Evolutionary conservation across 139 green algal species (phyloP).

Genomic region (Trebouxia sp.): DNA sequence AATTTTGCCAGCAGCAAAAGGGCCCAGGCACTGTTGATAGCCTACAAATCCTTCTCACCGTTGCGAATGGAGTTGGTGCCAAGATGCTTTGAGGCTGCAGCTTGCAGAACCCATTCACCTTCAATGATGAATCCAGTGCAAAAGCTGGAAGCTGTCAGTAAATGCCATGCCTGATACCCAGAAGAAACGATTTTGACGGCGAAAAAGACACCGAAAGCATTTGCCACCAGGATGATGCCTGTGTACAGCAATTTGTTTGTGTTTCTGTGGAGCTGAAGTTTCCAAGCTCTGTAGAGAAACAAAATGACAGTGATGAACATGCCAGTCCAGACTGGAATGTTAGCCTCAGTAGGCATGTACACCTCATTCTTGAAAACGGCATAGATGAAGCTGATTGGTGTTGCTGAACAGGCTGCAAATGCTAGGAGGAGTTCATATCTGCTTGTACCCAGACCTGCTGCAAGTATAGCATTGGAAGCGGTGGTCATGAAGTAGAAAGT

Average conservation of each 20-base stretch:
- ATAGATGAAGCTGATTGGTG: neutral
- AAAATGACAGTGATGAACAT: neutral
- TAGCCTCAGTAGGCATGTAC: neutral
- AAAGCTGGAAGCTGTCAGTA: neutral
- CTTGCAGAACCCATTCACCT: neutral
- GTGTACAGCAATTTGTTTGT: neutral
- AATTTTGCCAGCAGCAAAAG: too few species aligned
- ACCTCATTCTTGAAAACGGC: neutral
- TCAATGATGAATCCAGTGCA: neutral
- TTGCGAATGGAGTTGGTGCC: too few species aligned
- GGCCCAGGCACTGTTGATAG: too few species aligned
- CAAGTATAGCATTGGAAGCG: neutral
- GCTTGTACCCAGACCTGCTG: neutral
- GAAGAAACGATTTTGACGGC: neutral
- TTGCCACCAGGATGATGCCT: neutral
- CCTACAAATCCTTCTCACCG: too few species aligned
- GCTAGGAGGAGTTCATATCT: neutral
- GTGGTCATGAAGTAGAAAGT: neutral
- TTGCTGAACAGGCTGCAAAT: neutral
- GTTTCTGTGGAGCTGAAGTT: neutral
- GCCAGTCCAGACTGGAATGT: neutral
- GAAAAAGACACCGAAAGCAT: neutral
- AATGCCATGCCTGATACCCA: neutral
- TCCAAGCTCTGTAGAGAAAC: neutral
- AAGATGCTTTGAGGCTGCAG: too few species aligned